phyloP scores from a whole-genome alignment of 2,329 filamentous ascomycete species.

The Pseudogymnoascus sp. region DNA sequence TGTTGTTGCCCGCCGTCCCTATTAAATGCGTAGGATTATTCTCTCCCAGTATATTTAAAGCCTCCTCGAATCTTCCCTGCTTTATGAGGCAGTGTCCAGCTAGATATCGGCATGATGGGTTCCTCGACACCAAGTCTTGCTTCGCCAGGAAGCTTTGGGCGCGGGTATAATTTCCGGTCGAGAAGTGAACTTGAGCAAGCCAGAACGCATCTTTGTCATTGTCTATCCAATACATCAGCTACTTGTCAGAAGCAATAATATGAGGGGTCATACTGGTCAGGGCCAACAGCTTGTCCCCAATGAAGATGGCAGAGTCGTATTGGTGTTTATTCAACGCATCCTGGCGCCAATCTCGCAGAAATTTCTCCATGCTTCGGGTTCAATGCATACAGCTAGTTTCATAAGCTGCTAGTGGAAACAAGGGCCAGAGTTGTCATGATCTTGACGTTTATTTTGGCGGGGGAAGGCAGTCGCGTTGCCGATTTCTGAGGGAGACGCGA shows the following conservation, averaged over 20 bases:
- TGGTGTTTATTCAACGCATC: constrained; percentile 94
- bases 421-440: not conserved
- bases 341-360: constrained; percentile 88
- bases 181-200: constrained; percentile 97
- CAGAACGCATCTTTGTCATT: constrained; percentile 93
- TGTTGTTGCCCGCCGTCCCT: constrained; percentile 53
- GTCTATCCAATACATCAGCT: constrained; percentile 45
- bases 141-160: constrained; percentile 79
- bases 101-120: constrained; percentile 83
- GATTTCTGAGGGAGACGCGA: not conserved
- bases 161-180: constrained; percentile 87
- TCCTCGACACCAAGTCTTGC: constrained; percentile 73
- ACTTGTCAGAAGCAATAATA: not conserved
- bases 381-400: not conserved
- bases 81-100: constrained; percentile 92
- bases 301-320: constrained; percentile 92
- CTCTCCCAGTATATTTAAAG: constrained; percentile 77
- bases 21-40: constrained; percentile 90
- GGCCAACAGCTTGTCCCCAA: constrained; percentile 92
- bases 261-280: constrained; percentile 65
- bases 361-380: constrained; percentile 68
- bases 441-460: not conserved
- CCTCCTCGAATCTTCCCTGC: constrained; percentile 83
- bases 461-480: not conserved
- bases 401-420: not conserved